Percentiles rank a stretch among this genome's conserved stretches.
Evolutionary conservation across 2,329 filamentous ascomycete genomes (phyloP).

Genomic region (Xylariaceae sp.): DNA sequence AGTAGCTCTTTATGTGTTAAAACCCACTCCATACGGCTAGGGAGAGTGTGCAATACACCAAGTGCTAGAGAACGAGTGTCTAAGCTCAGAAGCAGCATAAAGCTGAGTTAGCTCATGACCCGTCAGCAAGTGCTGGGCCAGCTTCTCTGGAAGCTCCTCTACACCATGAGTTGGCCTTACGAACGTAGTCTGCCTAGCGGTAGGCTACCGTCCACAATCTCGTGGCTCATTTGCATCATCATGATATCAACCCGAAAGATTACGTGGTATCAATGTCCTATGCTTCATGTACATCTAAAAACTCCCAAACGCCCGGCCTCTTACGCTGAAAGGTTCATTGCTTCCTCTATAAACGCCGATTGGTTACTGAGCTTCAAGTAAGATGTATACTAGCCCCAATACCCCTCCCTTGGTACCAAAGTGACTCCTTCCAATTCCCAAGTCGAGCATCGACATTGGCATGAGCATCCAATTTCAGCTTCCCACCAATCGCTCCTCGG

Average conservation of each 20-base stretch:
- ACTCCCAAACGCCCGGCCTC: slow-evolving; percentile 14
- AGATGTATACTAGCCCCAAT: slow-evolving; percentile 63
- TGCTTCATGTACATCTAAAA: not conserved
- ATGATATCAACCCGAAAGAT: not conserved
- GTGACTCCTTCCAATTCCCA: slow-evolving; percentile 73
- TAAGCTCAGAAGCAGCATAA: slow-evolving; percentile 4
- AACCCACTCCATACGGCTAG: slow-evolving; percentile 1
- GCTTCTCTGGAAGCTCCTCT: not conserved
- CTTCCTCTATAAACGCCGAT: slow-evolving; percentile 1
- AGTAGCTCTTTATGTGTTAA: not conserved
- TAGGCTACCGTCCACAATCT: not conserved
- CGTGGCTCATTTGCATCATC: not conserved
- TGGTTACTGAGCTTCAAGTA: slow-evolving; percentile 14
- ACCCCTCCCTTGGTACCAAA: slow-evolving; percentile 74
- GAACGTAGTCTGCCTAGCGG: no score
- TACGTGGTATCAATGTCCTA: not conserved
- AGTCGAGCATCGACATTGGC: slow-evolving; percentile 78
- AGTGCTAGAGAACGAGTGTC: not conserved
- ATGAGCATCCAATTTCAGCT: slow-evolving; percentile 77
- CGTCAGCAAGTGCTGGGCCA: not conserved
- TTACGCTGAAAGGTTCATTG: not conserved
- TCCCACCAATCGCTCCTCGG: slow-evolving; percentile 78
- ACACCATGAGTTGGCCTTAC: not conserved
- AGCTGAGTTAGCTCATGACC: not conserved
- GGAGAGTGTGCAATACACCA: not conserved